Base-by-base conservation (phyloP, 331 rosid genomes). In the Malus hybrid region DNA sequence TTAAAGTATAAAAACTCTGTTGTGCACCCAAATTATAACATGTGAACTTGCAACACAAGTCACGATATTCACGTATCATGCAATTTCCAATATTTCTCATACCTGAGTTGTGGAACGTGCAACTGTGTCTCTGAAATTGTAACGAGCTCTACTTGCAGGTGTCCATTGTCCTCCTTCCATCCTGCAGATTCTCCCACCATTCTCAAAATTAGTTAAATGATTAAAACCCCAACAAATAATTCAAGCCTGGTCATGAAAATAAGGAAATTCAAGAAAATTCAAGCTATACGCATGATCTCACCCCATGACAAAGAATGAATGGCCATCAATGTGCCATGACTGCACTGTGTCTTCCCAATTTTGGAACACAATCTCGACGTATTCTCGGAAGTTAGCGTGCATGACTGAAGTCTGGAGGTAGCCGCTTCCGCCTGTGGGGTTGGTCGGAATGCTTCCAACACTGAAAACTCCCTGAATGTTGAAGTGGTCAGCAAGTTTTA, bases 121-220 rank as follows among this genome's bases (percentile, higher is more conserved):
- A 5, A 94, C 90, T 0, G 96, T 87, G 77, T 94, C 99, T 79
- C 97, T 85, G 69, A 94, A 81, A 78, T 94, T 94, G 89, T 94
- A 94, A n/a, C 81, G 31, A 28, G 48, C 44, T 87, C 99, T 83
- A 83, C 96, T 90, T n/a, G 86, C 83, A 31, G 79, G 67, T 13
- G 95, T 90, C 99, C 99, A 94, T 69, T 94, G 99, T 71, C 97
- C 99, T 44, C 90, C 85, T 72, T 94, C 99, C 81, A 87, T 91
- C 80, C 98, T 93, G 72, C 76, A 80, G 52, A 85, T 79, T 60
- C 65, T 61, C 73, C 61, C 66, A 62, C 60, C 59, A 65, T 78
- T 82, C 69, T 34, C 65, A 56, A 75, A 24, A 11, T 22, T 44
- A 59, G n/a, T 14, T 19, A 54, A n/a, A 16, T 15, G 5, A 16